A percentile compares a stretch with the other conserved stretches of the same genome.
phyloP scores from a whole-genome alignment of 1,284 basidiomycete species.

The Malassezia yamatoensis region DNA sequence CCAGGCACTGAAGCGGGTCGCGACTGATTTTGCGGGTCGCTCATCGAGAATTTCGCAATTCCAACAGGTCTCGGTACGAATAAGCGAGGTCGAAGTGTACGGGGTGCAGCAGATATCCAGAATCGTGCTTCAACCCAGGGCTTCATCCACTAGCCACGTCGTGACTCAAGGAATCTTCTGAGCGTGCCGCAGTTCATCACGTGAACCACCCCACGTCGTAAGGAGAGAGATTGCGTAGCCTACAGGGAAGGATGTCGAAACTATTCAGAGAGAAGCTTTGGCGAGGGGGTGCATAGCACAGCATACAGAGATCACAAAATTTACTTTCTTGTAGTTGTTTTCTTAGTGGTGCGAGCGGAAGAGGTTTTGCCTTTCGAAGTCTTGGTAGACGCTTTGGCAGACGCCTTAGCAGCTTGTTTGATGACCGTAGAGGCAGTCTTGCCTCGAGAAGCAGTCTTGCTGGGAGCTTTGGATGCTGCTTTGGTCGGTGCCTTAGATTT shows the following conservation, averaged over 20 bases:
- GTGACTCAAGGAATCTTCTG: background rate
- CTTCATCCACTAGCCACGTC: slow-evolving; percentile 12
- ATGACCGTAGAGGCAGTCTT: slow-evolving; percentile 16
- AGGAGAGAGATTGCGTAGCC: too few species aligned
- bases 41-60: slow-evolving; percentile 8
- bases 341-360: too few species aligned
- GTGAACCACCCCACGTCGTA: background rate
- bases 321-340: too few species aligned
- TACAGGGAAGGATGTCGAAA: too few species aligned
- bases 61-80: background rate
- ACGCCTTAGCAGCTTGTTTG: slow-evolving; percentile 8
- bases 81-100: slow-evolving; percentile 2
- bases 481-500: slow-evolving; percentile 35
- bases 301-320: too few species aligned
- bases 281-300: too few species aligned
- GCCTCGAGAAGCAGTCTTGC: slow-evolving; percentile 31
- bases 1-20: background rate
- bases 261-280: too few species aligned
- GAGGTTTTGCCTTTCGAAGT: too few species aligned
- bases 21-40: background rate
- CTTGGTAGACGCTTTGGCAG: too few species aligned
- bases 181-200: slow-evolving; percentile 1
- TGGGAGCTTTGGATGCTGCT: slow-evolving; percentile 25
- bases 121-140: slow-evolving; percentile 11
- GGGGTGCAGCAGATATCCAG: background rate